Evolutionary conservation across 768 basidiomycete genomes (phyloP), one percentile per base, ranked within the genome.

Genomic region (Sporobolomyces phaffii): DNA sequence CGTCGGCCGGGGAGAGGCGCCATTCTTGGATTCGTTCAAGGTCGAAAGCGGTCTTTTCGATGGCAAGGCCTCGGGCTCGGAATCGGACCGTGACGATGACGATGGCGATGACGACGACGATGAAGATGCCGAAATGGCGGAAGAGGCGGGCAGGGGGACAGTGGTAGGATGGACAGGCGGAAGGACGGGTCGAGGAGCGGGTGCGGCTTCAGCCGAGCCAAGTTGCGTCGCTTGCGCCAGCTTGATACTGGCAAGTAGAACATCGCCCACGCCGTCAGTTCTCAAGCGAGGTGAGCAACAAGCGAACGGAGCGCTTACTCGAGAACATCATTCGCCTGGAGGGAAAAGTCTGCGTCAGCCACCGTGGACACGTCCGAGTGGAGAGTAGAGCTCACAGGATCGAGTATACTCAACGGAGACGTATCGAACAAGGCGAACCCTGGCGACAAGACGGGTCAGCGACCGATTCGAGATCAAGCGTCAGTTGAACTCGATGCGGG

Each of bases 271-370:
- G 0, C 2, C 22, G 9, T 15, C 34, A n/a, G 29, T 8, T n/a
- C n/a, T n/a, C n/a, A n/a, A 0, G 14, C 24, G 22, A 17, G 20
- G 13, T 10, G 18, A 6, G 18, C 3, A 18, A 26, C 29, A 1
- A 5, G 18, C 9, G 34, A 20, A 13, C 7, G 18, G 44, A 34
- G 34, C 43, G 22, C 54, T 29, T 14, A 72, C 70, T 72, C 70
- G 40, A 72, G 54, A 34, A 72, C 59, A 33, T 72, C 70, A 44
- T 65, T 64, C 31, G 49, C 41, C 70, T 72, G 34, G 28, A 5
- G n/a, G 5, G 10, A 1, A 1, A 31, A 38, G 24, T 62, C 45
- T 60, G 58, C 59, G 13, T 20, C 29, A 1, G 1, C 0, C 18
- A 26, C 22, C 3, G 10, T 5, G 1, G 13, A 17, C n/a, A n/a